These are phyloP conservation scores for Pestalotiopsis sp. DNA, from an alignment of 2,329 filamentous ascomycete genomes.

Conservation along the genomic window DNA sequence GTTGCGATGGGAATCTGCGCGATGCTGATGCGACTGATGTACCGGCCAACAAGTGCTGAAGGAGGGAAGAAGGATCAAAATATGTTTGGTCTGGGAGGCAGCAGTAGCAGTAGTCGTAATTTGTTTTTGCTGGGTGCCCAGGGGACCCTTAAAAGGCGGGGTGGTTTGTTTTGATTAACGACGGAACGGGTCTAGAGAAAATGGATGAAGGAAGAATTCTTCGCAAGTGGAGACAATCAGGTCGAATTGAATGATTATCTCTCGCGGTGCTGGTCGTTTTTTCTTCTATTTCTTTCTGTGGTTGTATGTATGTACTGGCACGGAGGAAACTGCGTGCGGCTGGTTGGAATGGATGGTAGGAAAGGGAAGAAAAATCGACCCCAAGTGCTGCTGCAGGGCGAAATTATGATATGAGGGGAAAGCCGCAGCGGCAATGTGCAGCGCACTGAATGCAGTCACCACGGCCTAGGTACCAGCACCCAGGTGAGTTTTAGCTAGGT, in stretches of 20 bases:
- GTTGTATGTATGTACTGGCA: neutral
- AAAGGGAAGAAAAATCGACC: neutral
- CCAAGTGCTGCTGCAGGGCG: neutral
- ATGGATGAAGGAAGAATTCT: slow-evolving; percentile 12
- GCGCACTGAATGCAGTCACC: neutral
- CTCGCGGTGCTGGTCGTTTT: neutral
- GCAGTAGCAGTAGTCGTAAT: slow-evolving; percentile 20
- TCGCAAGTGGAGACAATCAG: slow-evolving; percentile 13
- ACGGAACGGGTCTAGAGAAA: slow-evolving; percentile 11
- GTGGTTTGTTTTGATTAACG: slow-evolving; percentile 16
- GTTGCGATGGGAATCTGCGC: slow-evolving; percentile 39
- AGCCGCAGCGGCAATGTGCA: neutral
- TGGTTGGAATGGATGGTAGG: neutral
- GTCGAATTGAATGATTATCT: neutral
- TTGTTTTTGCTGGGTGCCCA: slow-evolving; percentile 24
- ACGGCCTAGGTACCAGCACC: neutral
- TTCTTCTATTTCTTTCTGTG: neutral
- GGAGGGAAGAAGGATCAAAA: slow-evolving; percentile 13
- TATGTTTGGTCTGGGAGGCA: slow-evolving; percentile 17
- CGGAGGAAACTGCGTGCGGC: neutral
- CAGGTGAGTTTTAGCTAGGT: neutral
- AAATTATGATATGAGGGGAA: neutral
- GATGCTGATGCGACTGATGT: slow-evolving; percentile 5
- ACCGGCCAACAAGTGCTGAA: slow-evolving; percentile 13
- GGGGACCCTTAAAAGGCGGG: slow-evolving; percentile 13